These are phyloP conservation scores for Dichotomocladium elegans DNA, from an alignment of 371 early-diverging fungal genomes.

Conservation along the genomic window DNA sequence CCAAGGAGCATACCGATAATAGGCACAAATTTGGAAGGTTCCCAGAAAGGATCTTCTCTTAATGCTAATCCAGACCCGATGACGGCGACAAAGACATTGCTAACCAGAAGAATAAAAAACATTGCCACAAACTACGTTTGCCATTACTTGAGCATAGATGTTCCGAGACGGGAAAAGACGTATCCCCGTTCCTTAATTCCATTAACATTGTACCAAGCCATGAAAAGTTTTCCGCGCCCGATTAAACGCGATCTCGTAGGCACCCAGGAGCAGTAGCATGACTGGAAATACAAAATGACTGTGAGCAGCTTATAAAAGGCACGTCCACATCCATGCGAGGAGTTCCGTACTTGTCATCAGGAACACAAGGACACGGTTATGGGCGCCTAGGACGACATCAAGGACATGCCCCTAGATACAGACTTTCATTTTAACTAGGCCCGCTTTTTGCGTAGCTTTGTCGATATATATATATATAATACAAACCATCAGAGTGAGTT, in stretches of 20 bases:
- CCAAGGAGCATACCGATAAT: constrained; percentile 86
- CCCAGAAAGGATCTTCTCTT: constrained; percentile 67
- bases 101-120: constrained; percentile 40
- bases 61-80: constrained; percentile 66
- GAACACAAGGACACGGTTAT: constrained; percentile 31
- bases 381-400: constrained; percentile 33
- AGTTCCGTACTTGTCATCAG: constrained; percentile 21
- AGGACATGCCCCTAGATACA: constrained; percentile 31
- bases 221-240: constrained; percentile 38
- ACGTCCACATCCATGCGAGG: not conserved
- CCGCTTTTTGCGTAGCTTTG: not conserved
- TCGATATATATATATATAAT: not conserved
- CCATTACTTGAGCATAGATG: not conserved
- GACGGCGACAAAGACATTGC: constrained; percentile 46
- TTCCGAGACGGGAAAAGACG: not conserved
- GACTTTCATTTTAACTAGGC: not conserved
- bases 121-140: constrained; percentile 41
- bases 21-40: constrained; percentile 79
- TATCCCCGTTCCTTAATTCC: not conserved
- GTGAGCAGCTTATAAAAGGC: too few relatives aligned
- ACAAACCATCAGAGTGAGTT: constrained; percentile 41
- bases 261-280: constrained; percentile 29
- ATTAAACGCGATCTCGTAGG: constrained; percentile 41
- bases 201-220: constrained; percentile 28
- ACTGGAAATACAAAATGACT: constrained; percentile 20